phyloP scores from a whole-genome alignment of 495 filamentous ascomycete species.

The Podospora didyma region DNA sequence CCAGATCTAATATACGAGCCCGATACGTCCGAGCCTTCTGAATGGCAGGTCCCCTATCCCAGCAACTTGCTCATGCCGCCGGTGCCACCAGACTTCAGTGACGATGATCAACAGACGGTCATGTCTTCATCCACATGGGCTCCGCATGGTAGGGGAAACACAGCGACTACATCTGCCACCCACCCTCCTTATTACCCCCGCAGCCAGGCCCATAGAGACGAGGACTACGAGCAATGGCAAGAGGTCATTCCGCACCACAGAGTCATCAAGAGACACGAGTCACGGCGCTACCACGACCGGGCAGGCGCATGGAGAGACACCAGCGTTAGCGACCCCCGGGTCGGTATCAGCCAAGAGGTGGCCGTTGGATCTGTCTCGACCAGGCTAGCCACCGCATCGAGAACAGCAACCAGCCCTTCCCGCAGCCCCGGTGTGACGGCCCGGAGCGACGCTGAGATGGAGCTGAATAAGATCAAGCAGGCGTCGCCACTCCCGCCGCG shows the following conservation, averaged over 20 bases:
- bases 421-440: slow-evolving; percentile 25
- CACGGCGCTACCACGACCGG: slow-evolving; percentile 42
- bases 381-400: background rate
- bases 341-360: slow-evolving; percentile 39
- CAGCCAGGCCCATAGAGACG: background rate
- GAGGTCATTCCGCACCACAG: slow-evolving; percentile 36
- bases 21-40: background rate
- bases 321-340: slow-evolving; percentile 43
- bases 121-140: slow-evolving; percentile 4
- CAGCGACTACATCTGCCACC: background rate
- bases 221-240: slow-evolving; percentile 16
- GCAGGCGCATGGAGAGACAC: slow-evolving; percentile 46
- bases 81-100: slow-evolving; percentile 9
- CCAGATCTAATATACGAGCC: slow-evolving; percentile 4
- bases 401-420: slow-evolving; percentile 13
- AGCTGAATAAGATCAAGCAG: slow-evolving; percentile 35
- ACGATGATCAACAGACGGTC: slow-evolving; percentile 14
- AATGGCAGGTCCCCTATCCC: slow-evolving; percentile 19
- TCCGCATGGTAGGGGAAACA: background rate
- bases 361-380: slow-evolving; percentile 30
- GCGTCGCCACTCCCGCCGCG: background rate
- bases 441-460: slow-evolving; percentile 35
- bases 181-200: background rate
- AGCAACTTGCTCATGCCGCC: slow-evolving; percentile 18
- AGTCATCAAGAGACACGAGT: slow-evolving; percentile 37